Evolutionary conservation across 192 early-diverging fungal species (phyloP).

Genomic region (Diversispora eburnea): DNA sequence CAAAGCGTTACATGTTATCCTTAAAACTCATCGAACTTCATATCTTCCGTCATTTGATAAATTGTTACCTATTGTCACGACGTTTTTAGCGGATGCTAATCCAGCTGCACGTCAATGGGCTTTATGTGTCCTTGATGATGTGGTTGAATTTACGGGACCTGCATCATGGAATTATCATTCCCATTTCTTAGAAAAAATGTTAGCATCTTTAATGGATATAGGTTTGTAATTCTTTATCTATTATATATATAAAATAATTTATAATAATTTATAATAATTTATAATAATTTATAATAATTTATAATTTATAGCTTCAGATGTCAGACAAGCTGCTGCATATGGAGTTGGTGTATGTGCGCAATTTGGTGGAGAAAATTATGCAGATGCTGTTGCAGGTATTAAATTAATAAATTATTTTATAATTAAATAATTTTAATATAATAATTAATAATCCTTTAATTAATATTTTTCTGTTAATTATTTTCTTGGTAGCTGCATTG

Average conservation of each 20-base stretch:
- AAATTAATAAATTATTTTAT: neutral
- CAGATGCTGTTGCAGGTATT: conserved; percentile 58
- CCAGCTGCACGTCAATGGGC: conserved; percentile 85
- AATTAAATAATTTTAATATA: neutral
- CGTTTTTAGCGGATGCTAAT: conserved; percentile 62
- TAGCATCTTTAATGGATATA: conserved; percentile 50
- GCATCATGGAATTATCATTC: conserved; percentile 58
- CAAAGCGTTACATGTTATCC: conserved; percentile 73
- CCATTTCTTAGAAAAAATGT: conserved; percentile 66
- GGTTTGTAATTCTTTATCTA: neutral
- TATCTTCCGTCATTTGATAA: conserved; percentile 82
- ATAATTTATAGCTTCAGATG: conserved; percentile 48
- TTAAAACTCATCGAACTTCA: conserved; percentile 66
- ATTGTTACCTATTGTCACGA: conserved; percentile 67
- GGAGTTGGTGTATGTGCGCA: conserved; percentile 90
- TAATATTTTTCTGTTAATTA: neutral
- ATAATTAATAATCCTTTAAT: conserved; percentile 13
- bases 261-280: too few species aligned
- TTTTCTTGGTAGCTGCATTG: conserved; percentile 55
- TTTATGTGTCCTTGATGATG: conserved; percentile 87
- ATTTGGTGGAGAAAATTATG: conserved; percentile 81
- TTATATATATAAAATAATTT: neutral
- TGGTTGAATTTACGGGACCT: conserved; percentile 87
- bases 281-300: conserved; percentile 8
- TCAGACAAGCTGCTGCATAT: conserved; percentile 93